phyloP scores from a whole-genome alignment of 1,284 basidiomycete species.

The Boletus smithii region DNA sequence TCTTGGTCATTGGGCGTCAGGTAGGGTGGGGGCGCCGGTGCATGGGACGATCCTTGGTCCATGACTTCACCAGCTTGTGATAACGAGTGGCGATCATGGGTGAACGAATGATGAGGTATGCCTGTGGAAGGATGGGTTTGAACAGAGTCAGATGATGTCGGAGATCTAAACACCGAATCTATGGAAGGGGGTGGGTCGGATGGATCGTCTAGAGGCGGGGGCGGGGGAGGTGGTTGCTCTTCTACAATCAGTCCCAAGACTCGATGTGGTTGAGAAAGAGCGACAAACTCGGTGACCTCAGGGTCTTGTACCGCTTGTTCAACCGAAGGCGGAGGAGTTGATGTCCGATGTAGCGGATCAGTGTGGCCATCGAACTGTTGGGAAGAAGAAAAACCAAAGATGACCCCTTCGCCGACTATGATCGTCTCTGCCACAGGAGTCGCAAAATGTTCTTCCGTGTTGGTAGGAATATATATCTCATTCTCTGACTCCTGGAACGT shows the following conservation, averaged over 20 bases:
- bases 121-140: slow-evolving; percentile 40
- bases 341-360: slow-evolving; percentile 55
- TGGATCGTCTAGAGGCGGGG: slow-evolving; percentile 80
- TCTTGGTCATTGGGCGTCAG: slow-evolving; percentile 37
- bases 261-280: slow-evolving; percentile 53
- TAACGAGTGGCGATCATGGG: slow-evolving; percentile 21
- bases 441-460: slow-evolving; percentile 39
- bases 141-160: slow-evolving; percentile 43
- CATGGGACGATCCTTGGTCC: slow-evolving; percentile 37
- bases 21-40: slow-evolving; percentile 53
- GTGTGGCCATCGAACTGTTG: slow-evolving; percentile 78
- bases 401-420: slow-evolving; percentile 65
- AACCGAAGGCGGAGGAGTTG: slow-evolving; percentile 66
- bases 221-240: slow-evolving; percentile 61
- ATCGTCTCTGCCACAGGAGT: slow-evolving; percentile 34
- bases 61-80: slow-evolving; percentile 31
- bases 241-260: slow-evolving; percentile 57
- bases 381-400: slow-evolving; percentile 65
- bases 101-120: slow-evolving; percentile 36
- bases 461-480: slow-evolving; percentile 59
- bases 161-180: slow-evolving; percentile 71
- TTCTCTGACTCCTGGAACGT: slow-evolving; percentile 77
- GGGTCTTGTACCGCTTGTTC: slow-evolving; percentile 68
- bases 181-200: slow-evolving; percentile 80
- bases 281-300: slow-evolving; percentile 61